Conservation (phyloP, 2,329 filamentous ascomycete species). For the Venturia asperata region DNA sequence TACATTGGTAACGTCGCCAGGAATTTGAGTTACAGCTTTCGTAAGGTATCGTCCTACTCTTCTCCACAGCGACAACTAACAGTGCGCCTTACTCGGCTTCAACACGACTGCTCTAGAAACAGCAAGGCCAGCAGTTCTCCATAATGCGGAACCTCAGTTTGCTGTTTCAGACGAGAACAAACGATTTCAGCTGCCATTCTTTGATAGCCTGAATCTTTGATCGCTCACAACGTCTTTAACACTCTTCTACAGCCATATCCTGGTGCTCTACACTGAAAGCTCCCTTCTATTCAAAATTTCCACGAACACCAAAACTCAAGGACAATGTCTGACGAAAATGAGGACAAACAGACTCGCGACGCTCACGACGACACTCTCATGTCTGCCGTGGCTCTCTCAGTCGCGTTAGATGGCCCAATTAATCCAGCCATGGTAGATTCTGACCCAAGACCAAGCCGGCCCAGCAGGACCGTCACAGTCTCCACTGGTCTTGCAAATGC, state of each 20-base stretch:
- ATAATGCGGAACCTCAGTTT: not conserved
- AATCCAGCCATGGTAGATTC: not conserved
- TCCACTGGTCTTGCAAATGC: not conserved
- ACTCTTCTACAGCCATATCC: not conserved
- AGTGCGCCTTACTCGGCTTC: not conserved
- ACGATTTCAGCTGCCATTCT: not conserved
- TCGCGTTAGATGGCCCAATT: not conserved
- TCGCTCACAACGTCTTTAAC: not conserved
- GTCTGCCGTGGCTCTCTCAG: not conserved
- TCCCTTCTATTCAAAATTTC: not conserved
- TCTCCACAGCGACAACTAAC: not conserved
- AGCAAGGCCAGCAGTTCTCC: not conserved
- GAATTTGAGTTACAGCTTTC: not conserved
- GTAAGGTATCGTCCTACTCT: not conserved
- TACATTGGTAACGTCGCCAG: too few relatives aligned
- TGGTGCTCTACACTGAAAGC: not conserved
- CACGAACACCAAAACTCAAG: not conserved
- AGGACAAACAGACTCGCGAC: not conserved
- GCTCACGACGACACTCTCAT: not conserved
- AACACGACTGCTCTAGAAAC: not conserved
- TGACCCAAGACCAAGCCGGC: not conserved
- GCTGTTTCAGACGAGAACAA: not conserved
- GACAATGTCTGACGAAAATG: not conserved
- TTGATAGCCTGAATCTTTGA: not conserved
- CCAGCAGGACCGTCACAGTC: not conserved